Base-by-base conservation (phyloP, 2,329 filamentous ascomycete species). In the Aureobasidium melanogenum region DNA sequence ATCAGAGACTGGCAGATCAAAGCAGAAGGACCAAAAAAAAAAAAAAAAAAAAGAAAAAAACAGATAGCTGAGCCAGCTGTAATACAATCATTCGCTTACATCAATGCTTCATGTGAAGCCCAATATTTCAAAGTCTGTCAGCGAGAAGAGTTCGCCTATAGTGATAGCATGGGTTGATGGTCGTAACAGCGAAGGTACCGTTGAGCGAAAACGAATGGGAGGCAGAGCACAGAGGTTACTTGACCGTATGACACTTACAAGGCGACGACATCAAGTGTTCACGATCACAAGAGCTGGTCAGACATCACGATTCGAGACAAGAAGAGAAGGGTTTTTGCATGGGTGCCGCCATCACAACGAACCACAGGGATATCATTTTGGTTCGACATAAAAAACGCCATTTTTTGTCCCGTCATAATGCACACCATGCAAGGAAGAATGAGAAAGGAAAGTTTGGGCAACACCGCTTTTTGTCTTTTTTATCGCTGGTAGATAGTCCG, bases 381-480 rank as follows among this genome's bases (percentile, higher is more conserved):
- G 22, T 39, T 43, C 28, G 38, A 56, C 24, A 30, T 41, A 44
- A 22, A 44, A 56, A 56, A 56, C 38, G 41, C 52, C 39, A 24
- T 34, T 24, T 24, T 32, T 22, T 44, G 32, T 36, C 32, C 19
- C 28, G 15, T 39, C 24, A 34, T 32, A 43, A 44, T 32, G 28
- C 38, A 50, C 52, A 56, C 39, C 52, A 56, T 44, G 38, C 24
- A 26, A 26, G 10, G n/a, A 24, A 56, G 36, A 19, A 41, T 15
- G 15, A 17, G 15, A 22, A 32, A 56, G 26, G 38, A 30, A 56
- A 34, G 9, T 32, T 28, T 26, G 10, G 39, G 39, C 38, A 56
- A 56, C 52, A 56, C 52, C 52, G 52, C 52, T 56, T 56, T 56
- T 56, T 56, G 38, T 56, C 39, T 54, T 54, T 51, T 24, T 54